Conservation (phyloP, 805 yeast genomes). For the Kodamaea neixiangensis region DNA sequence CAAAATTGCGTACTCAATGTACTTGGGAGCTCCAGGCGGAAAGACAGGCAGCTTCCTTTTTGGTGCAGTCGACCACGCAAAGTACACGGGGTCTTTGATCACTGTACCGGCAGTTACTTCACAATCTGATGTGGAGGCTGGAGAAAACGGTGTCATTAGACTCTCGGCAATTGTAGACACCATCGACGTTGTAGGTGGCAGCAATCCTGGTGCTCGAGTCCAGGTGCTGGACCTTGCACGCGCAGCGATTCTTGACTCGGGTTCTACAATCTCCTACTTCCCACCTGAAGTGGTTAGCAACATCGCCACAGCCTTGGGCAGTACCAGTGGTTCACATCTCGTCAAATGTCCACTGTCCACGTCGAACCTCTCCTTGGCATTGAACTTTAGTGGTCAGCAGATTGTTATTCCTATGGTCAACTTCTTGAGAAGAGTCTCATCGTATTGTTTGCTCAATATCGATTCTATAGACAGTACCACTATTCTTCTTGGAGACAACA, state of each 20-base stretch:
- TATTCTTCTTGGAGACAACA: background rate
- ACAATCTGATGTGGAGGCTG: background rate
- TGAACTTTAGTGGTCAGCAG: conserved; percentile 3
- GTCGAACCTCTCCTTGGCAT: conserved; percentile 3
- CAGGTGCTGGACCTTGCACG: background rate
- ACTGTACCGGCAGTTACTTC: conserved; percentile 34
- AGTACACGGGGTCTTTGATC: conserved; percentile 51
- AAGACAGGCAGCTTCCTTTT: conserved; percentile 57
- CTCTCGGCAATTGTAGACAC: background rate
- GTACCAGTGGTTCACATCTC: background rate
- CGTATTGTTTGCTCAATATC: background rate
- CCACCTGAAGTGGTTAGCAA: background rate
- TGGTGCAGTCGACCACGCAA: conserved; percentile 71
- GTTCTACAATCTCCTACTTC: background rate
- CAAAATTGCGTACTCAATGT: conserved; percentile 62
- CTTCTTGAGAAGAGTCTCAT: background rate
- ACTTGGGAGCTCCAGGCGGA: conserved; percentile 47
- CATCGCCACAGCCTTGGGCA: background rate
- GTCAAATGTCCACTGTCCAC: background rate
- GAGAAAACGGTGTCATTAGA: background rate
- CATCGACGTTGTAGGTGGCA: background rate
- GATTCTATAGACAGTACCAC: background rate
- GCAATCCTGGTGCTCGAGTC: background rate
- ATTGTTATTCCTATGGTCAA: conserved; percentile 7
- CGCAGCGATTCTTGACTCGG: background rate